phyloP scores from a whole-genome alignment of 2,329 filamentous ascomycete genomes.

The Myriosclerotinia duriaeana region DNA sequence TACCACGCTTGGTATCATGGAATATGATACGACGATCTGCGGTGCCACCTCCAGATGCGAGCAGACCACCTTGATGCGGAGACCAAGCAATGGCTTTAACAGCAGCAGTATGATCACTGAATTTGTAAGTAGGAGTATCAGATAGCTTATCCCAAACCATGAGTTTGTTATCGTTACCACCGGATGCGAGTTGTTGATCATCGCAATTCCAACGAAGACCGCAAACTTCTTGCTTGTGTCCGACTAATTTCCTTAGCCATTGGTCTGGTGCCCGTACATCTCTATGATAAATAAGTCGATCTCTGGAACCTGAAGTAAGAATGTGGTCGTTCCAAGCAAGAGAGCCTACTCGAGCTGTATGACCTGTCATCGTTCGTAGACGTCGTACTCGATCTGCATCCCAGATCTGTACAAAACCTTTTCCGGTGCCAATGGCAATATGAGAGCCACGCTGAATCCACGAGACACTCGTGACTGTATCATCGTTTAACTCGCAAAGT shows the following conservation, averaged over 20 bases:
- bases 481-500: slow-evolving; percentile 87
- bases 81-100: slow-evolving; percentile 99
- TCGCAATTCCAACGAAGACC: slow-evolving; percentile 96
- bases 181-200: slow-evolving; percentile 89
- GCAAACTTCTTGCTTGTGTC: slow-evolving; percentile 98
- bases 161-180: slow-evolving; percentile 97
- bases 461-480: slow-evolving; percentile 92
- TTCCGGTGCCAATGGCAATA: slow-evolving; percentile 89
- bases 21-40: slow-evolving; percentile 97
- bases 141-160: slow-evolving; percentile 98
- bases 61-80: slow-evolving; percentile 86
- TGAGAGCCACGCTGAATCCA: slow-evolving; percentile 99
- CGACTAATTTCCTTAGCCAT: slow-evolving; percentile 80
- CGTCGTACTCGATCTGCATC: slow-evolving; percentile 85
- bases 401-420: slow-evolving; percentile 96
- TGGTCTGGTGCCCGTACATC: slow-evolving; percentile 93
- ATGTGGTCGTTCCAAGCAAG: slow-evolving; percentile 98
- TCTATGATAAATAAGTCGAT: slow-evolving; percentile 90
- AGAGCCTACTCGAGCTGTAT: slow-evolving; percentile 88
- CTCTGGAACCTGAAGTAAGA: slow-evolving; percentile 88
- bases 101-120: slow-evolving; percentile 89
- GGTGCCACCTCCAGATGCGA: slow-evolving; percentile 95
- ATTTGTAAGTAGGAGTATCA: slow-evolving; percentile 90
- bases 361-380: slow-evolving; percentile 92
- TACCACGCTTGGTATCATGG: slow-evolving; percentile 88